Conservation (phyloP, 2,329 filamentous ascomycete genomes). For the Sordariomycetes sp. region DNA sequence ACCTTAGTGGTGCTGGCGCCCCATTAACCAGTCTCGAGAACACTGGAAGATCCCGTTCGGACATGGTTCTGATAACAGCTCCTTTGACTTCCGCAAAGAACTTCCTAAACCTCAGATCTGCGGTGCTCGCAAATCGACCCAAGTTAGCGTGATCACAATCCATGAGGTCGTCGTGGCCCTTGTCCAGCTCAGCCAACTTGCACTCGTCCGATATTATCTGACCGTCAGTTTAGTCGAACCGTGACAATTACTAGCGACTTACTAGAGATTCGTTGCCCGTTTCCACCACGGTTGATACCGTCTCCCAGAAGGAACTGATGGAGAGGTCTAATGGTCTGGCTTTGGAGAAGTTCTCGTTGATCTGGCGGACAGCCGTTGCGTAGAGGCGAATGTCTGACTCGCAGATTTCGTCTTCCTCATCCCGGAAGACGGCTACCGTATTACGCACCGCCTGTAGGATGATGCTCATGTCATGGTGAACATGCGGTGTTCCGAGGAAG, state of each 20-base stretch:
- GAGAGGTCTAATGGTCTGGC: constrained; percentile 4
- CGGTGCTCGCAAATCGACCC: constrained; percentile 8
- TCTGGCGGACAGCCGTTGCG: constrained; percentile 9
- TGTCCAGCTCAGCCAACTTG: too few relatives aligned
- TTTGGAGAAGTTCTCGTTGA: constrained; percentile 9
- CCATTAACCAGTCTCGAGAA: too few relatives aligned
- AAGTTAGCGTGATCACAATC: constrained; percentile 11
- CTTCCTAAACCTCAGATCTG: constrained; percentile 6
- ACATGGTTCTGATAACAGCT: too few relatives aligned
- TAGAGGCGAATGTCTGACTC: constrained; percentile 11
- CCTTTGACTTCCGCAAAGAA: constrained; percentile 5
- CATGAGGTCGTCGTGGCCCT: constrained; percentile 6
- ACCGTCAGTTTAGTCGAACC: too few relatives aligned
- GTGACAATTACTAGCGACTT: too few relatives aligned
- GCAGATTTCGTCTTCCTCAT: background rate
- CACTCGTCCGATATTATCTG: too few relatives aligned
- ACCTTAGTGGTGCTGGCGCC: too few relatives aligned
- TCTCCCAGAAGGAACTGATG: constrained; percentile 9
- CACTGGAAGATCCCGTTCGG: too few relatives aligned
- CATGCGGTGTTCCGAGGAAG: constrained; percentile 14
- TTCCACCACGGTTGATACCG: too few relatives aligned
- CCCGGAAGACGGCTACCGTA: constrained; percentile 5
- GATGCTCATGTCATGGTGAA: constrained; percentile 9
- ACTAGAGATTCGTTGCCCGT: constrained; percentile 2
- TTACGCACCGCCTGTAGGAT: constrained; percentile 10